Evolutionary conservation across 371 early-diverging fungal genomes (phyloP).

Genomic region (Lichtheimia hyalospora): DNA sequence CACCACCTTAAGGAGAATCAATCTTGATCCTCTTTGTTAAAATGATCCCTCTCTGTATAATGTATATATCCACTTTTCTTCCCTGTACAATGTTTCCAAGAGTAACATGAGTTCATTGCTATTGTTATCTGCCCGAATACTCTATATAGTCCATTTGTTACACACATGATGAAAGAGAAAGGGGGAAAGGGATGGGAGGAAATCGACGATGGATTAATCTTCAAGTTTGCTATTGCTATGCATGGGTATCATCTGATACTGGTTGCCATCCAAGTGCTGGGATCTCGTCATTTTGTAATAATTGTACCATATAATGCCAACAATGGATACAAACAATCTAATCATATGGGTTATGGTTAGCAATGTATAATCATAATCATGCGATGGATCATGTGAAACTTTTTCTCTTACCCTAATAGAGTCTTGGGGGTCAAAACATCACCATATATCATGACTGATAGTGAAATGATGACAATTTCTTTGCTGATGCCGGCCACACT

Average conservation of each 20-base stretch:
- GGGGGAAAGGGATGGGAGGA: neutral
- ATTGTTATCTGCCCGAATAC: neutral
- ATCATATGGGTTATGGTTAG: neutral
- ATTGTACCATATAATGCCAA: constrained; percentile 60
- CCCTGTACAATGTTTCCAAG: neutral
- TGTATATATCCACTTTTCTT: constrained; percentile 1
- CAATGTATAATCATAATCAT: constrained; percentile 1
- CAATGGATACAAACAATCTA: constrained; percentile 59
- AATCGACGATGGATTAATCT: constrained; percentile 13
- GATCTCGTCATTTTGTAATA: constrained; percentile 52
- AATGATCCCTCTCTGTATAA: neutral
- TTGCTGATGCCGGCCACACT: constrained; percentile 90
- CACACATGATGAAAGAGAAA: neutral
- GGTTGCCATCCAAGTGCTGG: constrained; percentile 20
- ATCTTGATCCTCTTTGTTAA: neutral
- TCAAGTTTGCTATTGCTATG: constrained; percentile 29
- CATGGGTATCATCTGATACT: constrained; percentile 32
- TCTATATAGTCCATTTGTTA: neutral
- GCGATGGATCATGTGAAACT: neutral
- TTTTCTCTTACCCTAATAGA: constrained; percentile 43
- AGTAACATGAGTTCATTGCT: neutral
- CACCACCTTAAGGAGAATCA: neutral
- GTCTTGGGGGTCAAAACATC: constrained; percentile 54
- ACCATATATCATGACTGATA: constrained; percentile 60
- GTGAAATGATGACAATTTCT: constrained; percentile 55